Base-by-base conservation (phyloP, 2,329 filamentous ascomycete genomes). In the Ophiostoma angusticollis region DNA sequence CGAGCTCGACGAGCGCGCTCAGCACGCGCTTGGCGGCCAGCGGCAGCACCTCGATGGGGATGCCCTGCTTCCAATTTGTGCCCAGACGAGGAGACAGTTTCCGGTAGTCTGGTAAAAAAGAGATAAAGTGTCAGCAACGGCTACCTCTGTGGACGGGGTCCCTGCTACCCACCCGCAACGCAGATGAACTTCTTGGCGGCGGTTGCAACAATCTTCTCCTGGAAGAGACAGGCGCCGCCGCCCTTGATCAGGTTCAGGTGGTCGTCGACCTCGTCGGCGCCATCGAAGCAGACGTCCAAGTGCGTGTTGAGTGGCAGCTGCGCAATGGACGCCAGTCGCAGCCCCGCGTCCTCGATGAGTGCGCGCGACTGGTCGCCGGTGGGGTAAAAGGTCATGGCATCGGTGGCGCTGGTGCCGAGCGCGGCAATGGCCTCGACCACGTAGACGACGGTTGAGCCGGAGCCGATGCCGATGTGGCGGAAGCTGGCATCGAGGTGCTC, bases 161-260 rank as follows among this genome's bases (percentile, higher is more conserved):
- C n/a, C n/a, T n/a, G n/a, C n/a, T n/a, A 47, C 45, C 5, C 31
- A 49, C 45, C 47, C 78, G 54, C 44, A 3, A 55, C 50, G 52
- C 84, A 89, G 46, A 95, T 70, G 54, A 95, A 94, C 55, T 84
- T 83, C 60, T 77, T 82, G 4, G 85, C 80, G 35, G 81, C 74
- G 44, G 84, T 75, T 5, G 87, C 87, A 5, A 98, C 87, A 25
- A 98, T 69, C 67, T 98, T 98, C 64, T 98, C 91, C 60, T 96
- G 91, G 65, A 94, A 93, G 41, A 96, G 64, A 61, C 91, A 98
- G n/a, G 86, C 91, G 42, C 91, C 91, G 35, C 91, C 91, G 39
- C 91, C 91, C 66, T 96, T 96, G 65, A 98, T 96, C 55, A 89
- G 85, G 61, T 96, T 98, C 44, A 98, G 64, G 37, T 93, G 83